These are phyloP conservation scores for Karstenula rhodostoma DNA, from an alignment of 2,329 filamentous ascomycete genomes.

Conservation along the genomic window DNA sequence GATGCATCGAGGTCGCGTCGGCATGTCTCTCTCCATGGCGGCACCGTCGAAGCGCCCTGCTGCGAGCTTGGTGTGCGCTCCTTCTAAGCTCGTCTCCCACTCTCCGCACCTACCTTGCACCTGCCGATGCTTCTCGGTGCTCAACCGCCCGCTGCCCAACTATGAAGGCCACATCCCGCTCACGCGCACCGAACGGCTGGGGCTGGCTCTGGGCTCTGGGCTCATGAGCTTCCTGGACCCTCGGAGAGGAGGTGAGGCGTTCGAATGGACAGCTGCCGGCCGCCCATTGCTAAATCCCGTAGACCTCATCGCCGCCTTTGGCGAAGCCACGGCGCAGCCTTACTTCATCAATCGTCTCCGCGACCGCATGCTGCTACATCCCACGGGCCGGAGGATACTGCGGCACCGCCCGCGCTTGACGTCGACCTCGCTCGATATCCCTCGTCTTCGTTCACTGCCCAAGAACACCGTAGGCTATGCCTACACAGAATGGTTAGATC, in stretches of 20 bases:
- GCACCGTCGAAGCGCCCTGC: conserved; percentile 20
- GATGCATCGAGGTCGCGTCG: background rate
- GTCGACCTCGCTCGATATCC: conserved; percentile 72
- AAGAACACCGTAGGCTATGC: conserved; percentile 78
- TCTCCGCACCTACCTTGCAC: conserved; percentile 29
- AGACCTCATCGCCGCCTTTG: conserved; percentile 95
- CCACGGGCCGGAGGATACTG: conserved; percentile 89
- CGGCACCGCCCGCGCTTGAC: conserved; percentile 89
- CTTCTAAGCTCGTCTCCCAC: conserved; percentile 14
- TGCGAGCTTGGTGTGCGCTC: conserved; percentile 4
- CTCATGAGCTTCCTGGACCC: conserved; percentile 74
- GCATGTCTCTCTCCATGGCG: conserved; percentile 24
- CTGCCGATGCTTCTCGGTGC: conserved; percentile 74
- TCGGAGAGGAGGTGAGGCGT: conserved; percentile 72
- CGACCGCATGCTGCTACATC: conserved; percentile 84
- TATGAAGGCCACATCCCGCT: conserved; percentile 94
- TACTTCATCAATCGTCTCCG: conserved; percentile 95
- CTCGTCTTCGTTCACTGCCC: conserved; percentile 75
- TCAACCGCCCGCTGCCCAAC: conserved; percentile 84
- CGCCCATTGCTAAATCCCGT: conserved; percentile 4
- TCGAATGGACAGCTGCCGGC: background rate
- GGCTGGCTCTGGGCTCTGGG: conserved; percentile 70
- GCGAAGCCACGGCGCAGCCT: conserved; percentile 91
- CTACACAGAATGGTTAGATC: conserved; percentile 91
- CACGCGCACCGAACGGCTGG: conserved; percentile 76